Conservation (phyloP, 2,329 filamentous ascomycete species). For the Lachnellula hyalina region DNA sequence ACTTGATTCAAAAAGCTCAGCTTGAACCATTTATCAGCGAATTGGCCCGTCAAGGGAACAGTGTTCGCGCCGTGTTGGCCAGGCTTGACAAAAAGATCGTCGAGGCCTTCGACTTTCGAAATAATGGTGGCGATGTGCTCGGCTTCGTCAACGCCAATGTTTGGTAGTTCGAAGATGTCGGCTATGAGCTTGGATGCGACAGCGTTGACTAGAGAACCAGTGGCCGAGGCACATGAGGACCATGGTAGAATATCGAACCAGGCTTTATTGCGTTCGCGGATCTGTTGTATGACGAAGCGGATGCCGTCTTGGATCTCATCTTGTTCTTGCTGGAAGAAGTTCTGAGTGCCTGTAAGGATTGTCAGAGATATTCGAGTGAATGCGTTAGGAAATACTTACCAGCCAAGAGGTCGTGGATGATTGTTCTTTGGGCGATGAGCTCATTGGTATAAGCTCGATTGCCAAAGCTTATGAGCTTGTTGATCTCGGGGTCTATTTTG, state of each 20-base stretch:
- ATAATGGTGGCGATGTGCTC: conserved; percentile 57
- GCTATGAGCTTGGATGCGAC: conserved; percentile 55
- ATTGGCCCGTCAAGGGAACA: conserved; percentile 51
- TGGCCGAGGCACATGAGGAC: conserved; percentile 58
- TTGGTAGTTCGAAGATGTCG: conserved; percentile 57
- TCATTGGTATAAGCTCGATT: conserved; percentile 57
- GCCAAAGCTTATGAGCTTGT: conserved; percentile 54
- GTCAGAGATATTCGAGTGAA: conserved; percentile 1
- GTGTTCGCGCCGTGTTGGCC: conserved; percentile 2
- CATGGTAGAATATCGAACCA: conserved; percentile 56
- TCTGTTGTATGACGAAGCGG: conserved; percentile 47
- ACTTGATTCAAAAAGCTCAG: conserved; percentile 61
- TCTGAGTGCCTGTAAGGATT: conserved; percentile 43
- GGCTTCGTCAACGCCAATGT: conserved; percentile 59
- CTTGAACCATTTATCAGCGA: conserved; percentile 56
- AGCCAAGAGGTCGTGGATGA: conserved; percentile 56
- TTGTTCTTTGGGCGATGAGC: conserved; percentile 54
- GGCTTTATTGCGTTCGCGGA: conserved; percentile 47
- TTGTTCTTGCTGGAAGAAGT: conserved; percentile 48
- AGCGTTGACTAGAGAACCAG: conserved; percentile 54
- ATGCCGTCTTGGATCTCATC: conserved; percentile 47
- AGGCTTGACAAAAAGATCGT: conserved; percentile 52
- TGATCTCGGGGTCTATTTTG: conserved; percentile 54
- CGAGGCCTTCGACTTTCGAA: conserved; percentile 49
- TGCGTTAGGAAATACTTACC: conserved; percentile 31